Evolutionary conservation across 1,284 basidiomycete genomes (phyloP), one percentile per base, ranked within the genome.

Genomic region (Golubevia pallescens): DNA sequence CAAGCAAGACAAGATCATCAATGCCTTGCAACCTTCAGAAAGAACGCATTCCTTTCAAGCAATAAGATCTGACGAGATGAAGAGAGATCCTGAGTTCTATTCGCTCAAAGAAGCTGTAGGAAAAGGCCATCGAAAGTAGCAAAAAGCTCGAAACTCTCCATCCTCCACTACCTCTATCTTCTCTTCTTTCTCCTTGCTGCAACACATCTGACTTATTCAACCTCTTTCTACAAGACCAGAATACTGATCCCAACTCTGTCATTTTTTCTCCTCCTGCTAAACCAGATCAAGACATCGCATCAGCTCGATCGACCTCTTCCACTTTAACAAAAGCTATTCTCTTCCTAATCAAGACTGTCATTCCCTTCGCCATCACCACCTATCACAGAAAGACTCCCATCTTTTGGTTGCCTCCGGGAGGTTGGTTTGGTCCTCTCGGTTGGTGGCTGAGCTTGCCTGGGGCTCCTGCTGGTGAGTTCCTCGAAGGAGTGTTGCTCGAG

Each of bases 321-420:
- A 66, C 82, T 57, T 57, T 81, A 16, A 74, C 76, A 65, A 78
- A 78, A 61, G 71, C 34, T 0, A 23, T 73, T n/a, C 66, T 84
- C 68, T 79, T 83, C 52, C 32, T 77, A 5, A 51, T 80, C n/a
- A 80, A 77, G 13, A 80, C 78, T 1, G 58, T 73, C 4, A 55
- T 84, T 14, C 81, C 82, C 3, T 82, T 79, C 42, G 60, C 62
- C 5, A 64, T 85, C 0, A 81, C 77, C n/a, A 80, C 77, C 21
- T 85, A 78, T 66, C 80, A 75, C 48, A 54, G 69, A 20, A 77
- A 76, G 61, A 78, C 80, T n/a, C 76, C 82, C 13, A 78, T 85
- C 61, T 85, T 85, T 58, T 85, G 70, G 68, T 69, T 85, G 0
- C 81, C 82, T 0, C 81, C 81, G 6, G 70, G 72, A 10, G 61